Evolutionary conservation across 2,329 filamentous ascomycete genomes (phyloP), one percentile per base, ranked within the genome.

Genomic region (Furcasterigmium furcatum): DNA sequence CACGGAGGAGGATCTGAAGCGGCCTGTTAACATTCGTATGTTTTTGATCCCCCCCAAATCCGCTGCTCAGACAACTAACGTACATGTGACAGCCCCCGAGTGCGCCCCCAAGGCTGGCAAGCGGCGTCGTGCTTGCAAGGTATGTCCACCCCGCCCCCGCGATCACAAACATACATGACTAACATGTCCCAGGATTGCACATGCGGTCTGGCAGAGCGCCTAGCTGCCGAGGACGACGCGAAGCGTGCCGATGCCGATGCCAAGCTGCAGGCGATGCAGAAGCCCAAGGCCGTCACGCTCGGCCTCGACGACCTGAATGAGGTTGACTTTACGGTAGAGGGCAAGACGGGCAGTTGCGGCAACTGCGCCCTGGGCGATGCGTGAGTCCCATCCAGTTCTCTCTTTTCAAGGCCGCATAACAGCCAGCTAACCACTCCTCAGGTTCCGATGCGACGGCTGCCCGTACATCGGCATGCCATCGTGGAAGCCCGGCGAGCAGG

Each of bases 401-500:
- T n/a, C 30, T 16, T 12, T n/a, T 14, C 14, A n/a, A 13, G 25
- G 8, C 14, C 30, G 13, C 5, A 13, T 32, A 32, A 32, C 30
- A 32, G 7, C 13, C 30, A 16, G 5, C 19, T 24, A 7, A 24
- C 19, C 19, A 19, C 20, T 25, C 22, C 27, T 9, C 7, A 16
- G 21, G 19, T 91, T 91, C 71, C 75, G 86, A 34, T 89, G 86
- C 62, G 82, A 82, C 41, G 82, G 74, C 21, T 80, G 77, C 58
- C 91, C 91, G 2, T 96, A 94, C 62, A 88, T 95, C 58, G 91
- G 91, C 5, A 77, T 99, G 55, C 94, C 94, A 13, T 88, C 94
- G 5, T 99, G 99, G 76, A 96, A 96, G 75, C 91, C 91, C 4
- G 94, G 94, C 14, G 91, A 99, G 73, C 91, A 97, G 71, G 91